Percentiles rank a stretch among this genome's conserved stretches.
These are phyloP conservation scores for Phanerodontia chrysosporium DNA, from an alignment of 768 basidiomycete species.

Conservation along the genomic window DNA sequence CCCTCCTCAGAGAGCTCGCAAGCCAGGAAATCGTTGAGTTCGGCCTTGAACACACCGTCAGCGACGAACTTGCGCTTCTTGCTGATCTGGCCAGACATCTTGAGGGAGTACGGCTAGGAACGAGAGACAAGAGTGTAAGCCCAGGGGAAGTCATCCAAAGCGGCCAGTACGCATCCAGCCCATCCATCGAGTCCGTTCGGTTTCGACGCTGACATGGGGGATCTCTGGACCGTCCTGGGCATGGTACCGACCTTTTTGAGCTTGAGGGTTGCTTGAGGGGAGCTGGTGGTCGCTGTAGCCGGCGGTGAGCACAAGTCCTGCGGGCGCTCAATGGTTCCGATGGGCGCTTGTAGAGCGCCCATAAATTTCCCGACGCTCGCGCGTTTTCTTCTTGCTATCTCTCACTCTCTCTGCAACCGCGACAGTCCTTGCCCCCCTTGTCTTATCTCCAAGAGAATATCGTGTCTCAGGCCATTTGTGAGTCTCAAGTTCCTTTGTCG, in stretches of 20 bases:
- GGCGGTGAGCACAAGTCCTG: constrained; percentile 4
- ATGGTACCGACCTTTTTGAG: constrained; percentile 11
- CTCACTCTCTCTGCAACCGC: not conserved
- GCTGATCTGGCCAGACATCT: constrained; percentile 86
- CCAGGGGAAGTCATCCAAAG: constrained; percentile 12
- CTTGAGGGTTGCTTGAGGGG: constrained; percentile 6
- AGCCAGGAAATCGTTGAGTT: constrained; percentile 98
- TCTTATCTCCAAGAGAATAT: not conserved
- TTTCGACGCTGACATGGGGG: constrained; percentile 5
- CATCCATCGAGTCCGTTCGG: constrained; percentile 11
- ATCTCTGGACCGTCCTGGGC: constrained; percentile 1
- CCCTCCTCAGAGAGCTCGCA: constrained; percentile 98
- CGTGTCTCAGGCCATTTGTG: constrained; percentile 17
- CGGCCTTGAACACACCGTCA: constrained; percentile 98
- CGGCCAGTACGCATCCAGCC: constrained; percentile 15
- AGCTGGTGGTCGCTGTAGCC: constrained; percentile 10
- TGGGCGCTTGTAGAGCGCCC: not conserved
- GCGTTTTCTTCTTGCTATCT: not conserved
- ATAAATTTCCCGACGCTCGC: constrained; percentile 1
- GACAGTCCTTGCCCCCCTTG: not conserved
- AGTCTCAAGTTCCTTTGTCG: not conserved
- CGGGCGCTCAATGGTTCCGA: not conserved
- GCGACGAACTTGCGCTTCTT: constrained; percentile 99
- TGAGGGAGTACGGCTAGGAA: constrained; percentile 23
- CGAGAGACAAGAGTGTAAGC: constrained; percentile 4